Conservation (phyloP, 2,329 filamentous ascomycete species). For the Xylariomycetidae sp. region DNA sequence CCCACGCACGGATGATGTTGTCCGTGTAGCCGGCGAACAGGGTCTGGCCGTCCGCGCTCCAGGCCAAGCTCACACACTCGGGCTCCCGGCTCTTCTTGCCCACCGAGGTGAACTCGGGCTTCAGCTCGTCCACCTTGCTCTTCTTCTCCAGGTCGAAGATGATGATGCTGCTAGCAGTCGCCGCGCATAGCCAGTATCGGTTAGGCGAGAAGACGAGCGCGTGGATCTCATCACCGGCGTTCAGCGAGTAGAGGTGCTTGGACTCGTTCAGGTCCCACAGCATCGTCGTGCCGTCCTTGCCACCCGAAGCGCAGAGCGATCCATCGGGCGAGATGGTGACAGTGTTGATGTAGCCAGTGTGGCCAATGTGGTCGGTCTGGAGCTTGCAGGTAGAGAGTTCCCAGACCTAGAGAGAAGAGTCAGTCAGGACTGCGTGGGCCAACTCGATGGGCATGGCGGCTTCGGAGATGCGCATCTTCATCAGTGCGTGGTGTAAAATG, state of each 20-base stretch:
- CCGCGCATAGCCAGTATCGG: conserved; percentile 99
- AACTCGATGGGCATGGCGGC: neutral
- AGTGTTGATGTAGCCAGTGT: conserved; percentile 99
- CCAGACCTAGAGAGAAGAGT: conserved; percentile 70
- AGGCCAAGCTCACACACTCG: conserved; percentile 95
- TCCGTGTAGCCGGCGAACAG: conserved; percentile 99
- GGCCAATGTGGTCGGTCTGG: conserved; percentile 99
- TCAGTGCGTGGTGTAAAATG: conserved; percentile 89
- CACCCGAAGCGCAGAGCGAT: conserved; percentile 96
- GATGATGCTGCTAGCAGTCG: conserved; percentile 96
- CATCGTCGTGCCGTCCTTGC: conserved; percentile 99
- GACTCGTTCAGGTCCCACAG: conserved; percentile 99
- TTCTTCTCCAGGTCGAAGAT: conserved; percentile 99
- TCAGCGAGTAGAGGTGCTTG: conserved; percentile 99
- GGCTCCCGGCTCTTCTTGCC: conserved; percentile 99
- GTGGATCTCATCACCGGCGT: conserved; percentile 99
- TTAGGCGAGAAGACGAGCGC: conserved; percentile 99
- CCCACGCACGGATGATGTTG: conserved; percentile 98
- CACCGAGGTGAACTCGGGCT: conserved; percentile 92
- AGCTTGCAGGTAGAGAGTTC: conserved; percentile 98
- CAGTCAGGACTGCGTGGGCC: conserved; percentile 12
- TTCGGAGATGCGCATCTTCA: conserved; percentile 24
- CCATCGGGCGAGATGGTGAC: conserved; percentile 99
- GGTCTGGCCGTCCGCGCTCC: conserved; percentile 97
- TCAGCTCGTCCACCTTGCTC: conserved; percentile 99